These are phyloP conservation scores for Aspergillus udagawae DNA, from an alignment of 2,329 filamentous ascomycete genomes.

Conservation along the genomic window DNA sequence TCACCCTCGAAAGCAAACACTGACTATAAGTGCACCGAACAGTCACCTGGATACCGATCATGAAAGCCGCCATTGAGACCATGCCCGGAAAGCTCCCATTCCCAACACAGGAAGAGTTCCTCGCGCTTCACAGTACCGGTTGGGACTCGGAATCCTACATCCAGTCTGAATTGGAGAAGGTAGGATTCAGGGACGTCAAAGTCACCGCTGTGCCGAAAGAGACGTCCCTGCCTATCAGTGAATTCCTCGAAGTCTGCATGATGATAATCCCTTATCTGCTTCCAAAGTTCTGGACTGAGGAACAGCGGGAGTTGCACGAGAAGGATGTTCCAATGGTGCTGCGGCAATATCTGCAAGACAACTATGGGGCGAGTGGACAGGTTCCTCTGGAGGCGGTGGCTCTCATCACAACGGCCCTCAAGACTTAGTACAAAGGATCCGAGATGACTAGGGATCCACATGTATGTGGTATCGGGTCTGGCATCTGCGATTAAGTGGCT, in stretches of 20 bases:
- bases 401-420: slow-evolving; percentile 28
- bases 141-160: slow-evolving; percentile 23
- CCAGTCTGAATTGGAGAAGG: slow-evolving; percentile 16
- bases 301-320: slow-evolving; percentile 21
- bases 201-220: slow-evolving; percentile 16
- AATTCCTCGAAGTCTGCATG: slow-evolving; percentile 20
- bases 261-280: slow-evolving; percentile 19
- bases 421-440: slow-evolving; percentile 9
- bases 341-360: slow-evolving; percentile 20
- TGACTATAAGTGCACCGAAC: background rate
- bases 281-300: slow-evolving; percentile 25
- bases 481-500: background rate
- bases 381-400: slow-evolving; percentile 24
- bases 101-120: slow-evolving; percentile 18
- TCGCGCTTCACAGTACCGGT: slow-evolving; percentile 13
- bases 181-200: slow-evolving; percentile 21
- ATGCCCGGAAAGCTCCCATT: slow-evolving; percentile 25
- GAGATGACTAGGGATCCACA: background rate
- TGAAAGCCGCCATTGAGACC: slow-evolving; percentile 21
- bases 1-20: background rate
- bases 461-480: background rate
- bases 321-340: slow-evolving; percentile 19
- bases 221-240: slow-evolving; percentile 8
- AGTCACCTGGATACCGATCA: slow-evolving; percentile 27
- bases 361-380: slow-evolving; percentile 19